Base-by-base conservation (phyloP, 176 grass and related monocot genomes). In the Luzula sylvatica region DNA sequence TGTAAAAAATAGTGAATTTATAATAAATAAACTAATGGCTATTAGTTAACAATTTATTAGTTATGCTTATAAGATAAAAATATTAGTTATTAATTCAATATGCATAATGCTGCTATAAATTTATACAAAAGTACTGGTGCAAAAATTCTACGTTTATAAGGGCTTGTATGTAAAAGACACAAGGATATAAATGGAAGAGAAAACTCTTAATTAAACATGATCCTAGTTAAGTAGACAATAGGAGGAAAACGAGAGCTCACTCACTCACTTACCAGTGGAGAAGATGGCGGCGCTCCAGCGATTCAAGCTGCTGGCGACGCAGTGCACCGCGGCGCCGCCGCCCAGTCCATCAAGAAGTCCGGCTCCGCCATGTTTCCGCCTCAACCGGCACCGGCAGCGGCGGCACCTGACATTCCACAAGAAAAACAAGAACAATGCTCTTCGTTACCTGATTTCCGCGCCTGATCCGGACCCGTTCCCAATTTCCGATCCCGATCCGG, bases 291-390 rank as follows among this genome's bases (percentile, higher is more conserved):
- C 68, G 55, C 53, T 71, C 2, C 68, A 61, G 13, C 19, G 23
- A 71, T 71, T 71, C 35, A 71, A 71, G 55, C 55, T 71, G 7
- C 68, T 71, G 6, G 68, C 68, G 24, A 71, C 55, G 15, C 68
- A 60, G 38, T 71, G 68, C 42, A 50, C 68, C 35, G 46, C 55
- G 19, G 55, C 25, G 26, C 44, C 68, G 43, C 58, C 58, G 43
- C 58, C 58, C 9, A 71, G 68, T 11, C 68, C 68, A 2, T 71
- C 55, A 3, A 53, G 68, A 13, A 71, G 68, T n/a, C 68, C 68
- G 1, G 68, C 68, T 50, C 44, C 68, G 1, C 54, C 44, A 1
- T 47, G 28, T 4, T 38, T 39, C 24, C 44, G 68, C 11, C 55
- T 58, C 54, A 40, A 38, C 16, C 26, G 14, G 16, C 67, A 24